Evolutionary conservation across 352 stramenopile species (phyloP).

Genomic region (Globisporangium apiculatum): DNA sequence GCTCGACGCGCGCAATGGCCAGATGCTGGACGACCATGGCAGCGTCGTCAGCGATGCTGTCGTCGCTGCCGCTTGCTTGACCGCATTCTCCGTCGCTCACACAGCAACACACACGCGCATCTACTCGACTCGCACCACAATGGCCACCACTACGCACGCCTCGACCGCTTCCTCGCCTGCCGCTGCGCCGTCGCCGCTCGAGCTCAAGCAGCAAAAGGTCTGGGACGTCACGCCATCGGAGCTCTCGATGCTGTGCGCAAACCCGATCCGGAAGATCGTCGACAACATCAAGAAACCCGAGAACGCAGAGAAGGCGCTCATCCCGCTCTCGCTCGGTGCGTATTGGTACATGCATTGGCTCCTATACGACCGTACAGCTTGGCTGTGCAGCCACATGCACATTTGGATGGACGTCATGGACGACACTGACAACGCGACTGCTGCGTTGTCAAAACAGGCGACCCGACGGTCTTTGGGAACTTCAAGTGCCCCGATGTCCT

Average conservation of each 20-base stretch:
- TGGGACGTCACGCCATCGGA: constrained; percentile 67
- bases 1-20: background rate
- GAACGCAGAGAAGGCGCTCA: constrained; percentile 85
- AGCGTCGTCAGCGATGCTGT: background rate
- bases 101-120: background rate
- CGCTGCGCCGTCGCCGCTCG: constrained; percentile 16
- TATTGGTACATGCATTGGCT: constrained; percentile 2
- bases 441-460: constrained; percentile 28
- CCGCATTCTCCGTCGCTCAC: constrained; percentile 7
- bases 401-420: background rate
- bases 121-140: constrained; percentile 6
- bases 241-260: constrained; percentile 65
- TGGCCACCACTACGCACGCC: constrained; percentile 36
- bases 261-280: constrained; percentile 94
- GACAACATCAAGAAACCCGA: constrained; percentile 91
- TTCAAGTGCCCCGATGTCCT: constrained; percentile 87
- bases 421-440: constrained; percentile 4
- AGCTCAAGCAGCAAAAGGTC: constrained; percentile 40
- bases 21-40: background rate
- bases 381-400: no score
- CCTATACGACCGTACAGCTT: background rate
- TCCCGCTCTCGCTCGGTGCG: constrained; percentile 88
- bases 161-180: background rate
- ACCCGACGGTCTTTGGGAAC: constrained; percentile 92
- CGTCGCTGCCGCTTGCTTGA: background rate